Percentiles rank a stretch among this genome's conserved stretches.
These are phyloP conservation scores for Saxophila tyrrhenica DNA, from an alignment of 495 filamentous ascomycete species.

Conservation along the genomic window DNA sequence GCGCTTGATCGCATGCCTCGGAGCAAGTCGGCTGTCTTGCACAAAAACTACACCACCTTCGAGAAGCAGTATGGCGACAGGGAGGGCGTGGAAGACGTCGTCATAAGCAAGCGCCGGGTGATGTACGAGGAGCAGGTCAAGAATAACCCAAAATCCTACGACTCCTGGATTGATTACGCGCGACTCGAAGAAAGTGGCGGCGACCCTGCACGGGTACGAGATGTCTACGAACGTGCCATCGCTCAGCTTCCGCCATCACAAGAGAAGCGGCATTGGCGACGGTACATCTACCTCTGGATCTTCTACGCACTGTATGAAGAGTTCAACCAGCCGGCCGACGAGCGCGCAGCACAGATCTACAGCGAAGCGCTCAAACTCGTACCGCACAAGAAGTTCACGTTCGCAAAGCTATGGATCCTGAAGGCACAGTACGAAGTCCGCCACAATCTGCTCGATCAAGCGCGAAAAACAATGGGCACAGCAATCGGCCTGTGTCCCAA, in stretches of 20 bases:
- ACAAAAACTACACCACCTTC: conserved; percentile 91
- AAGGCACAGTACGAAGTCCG: conserved; percentile 90
- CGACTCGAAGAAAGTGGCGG: conserved; percentile 72
- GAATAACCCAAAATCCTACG: conserved; percentile 86
- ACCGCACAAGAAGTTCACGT: conserved; percentile 94
- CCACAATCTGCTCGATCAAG: conserved; percentile 64
- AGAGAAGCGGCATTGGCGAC: conserved; percentile 93
- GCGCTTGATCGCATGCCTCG: conserved; percentile 84
- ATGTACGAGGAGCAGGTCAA: conserved; percentile 89
- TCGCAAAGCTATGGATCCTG: conserved; percentile 90
- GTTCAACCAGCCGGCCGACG: conserved; percentile 63
- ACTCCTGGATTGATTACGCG: conserved; percentile 92
- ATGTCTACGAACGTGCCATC: conserved; percentile 92
- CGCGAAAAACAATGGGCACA: conserved; percentile 76
- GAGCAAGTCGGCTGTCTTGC: conserved; percentile 70
- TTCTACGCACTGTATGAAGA: conserved; percentile 97
- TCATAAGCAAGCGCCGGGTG: conserved; percentile 85
- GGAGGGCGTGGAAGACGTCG: conserved; percentile 90
- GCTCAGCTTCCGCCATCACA: conserved; percentile 91
- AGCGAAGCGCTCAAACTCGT: conserved; percentile 75
- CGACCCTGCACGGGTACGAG: conserved; percentile 69
- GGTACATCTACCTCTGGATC: conserved; percentile 96
- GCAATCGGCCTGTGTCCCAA: conserved; percentile 94
- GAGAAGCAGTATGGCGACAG: conserved; percentile 96
- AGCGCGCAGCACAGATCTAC: conserved; percentile 82